Percentiles rank a stretch among this genome's conserved stretches.
phyloP scores from a whole-genome alignment of 768 basidiomycete genomes.

The Rhodotorula graminis region DNA sequence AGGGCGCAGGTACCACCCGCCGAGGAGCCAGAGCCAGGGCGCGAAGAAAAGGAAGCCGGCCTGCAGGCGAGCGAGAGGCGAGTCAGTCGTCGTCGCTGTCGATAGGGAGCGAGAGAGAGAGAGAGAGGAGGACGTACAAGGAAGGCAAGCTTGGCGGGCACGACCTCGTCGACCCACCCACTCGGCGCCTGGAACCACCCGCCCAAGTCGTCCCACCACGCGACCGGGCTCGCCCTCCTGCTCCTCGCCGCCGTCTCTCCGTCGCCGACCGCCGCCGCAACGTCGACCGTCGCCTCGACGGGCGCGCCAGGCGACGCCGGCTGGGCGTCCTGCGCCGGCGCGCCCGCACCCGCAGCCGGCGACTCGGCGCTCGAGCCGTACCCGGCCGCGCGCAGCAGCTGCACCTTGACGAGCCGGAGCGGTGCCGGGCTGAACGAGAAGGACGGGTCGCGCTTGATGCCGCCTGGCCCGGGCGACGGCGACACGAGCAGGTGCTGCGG shows the following conservation, averaged over 20 bases:
- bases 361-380: not conserved
- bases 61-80: not conserved
- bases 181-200: slow-evolving; percentile 11
- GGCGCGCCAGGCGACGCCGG: not conserved
- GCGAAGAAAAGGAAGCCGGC: slow-evolving; percentile 33
- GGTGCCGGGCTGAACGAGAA: slow-evolving; percentile 39
- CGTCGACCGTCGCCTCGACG: not conserved
- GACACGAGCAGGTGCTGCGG: slow-evolving; percentile 24
- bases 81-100: not conserved
- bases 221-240: too few relatives aligned
- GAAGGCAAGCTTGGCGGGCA: slow-evolving; percentile 41
- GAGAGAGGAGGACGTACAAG: slow-evolving; percentile 12
- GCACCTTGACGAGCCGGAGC: slow-evolving; percentile 31
- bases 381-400: slow-evolving; percentile 25
- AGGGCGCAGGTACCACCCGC: slow-evolving; percentile 31
- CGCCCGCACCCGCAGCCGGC: not conserved
- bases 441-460: not conserved
- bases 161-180: slow-evolving; percentile 26
- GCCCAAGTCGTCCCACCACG: slow-evolving; percentile 7
- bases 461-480: not conserved
- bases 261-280: not conserved
- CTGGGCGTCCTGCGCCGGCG: not conserved
- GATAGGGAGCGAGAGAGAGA: not conserved
- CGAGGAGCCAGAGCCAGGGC: slow-evolving; percentile 36
- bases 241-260: not conserved